Percentiles rank a stretch among this genome's conserved stretches.
Conservation (phyloP, 2,329 filamentous ascomycete genomes). For the Apiospora malaysiana region DNA sequence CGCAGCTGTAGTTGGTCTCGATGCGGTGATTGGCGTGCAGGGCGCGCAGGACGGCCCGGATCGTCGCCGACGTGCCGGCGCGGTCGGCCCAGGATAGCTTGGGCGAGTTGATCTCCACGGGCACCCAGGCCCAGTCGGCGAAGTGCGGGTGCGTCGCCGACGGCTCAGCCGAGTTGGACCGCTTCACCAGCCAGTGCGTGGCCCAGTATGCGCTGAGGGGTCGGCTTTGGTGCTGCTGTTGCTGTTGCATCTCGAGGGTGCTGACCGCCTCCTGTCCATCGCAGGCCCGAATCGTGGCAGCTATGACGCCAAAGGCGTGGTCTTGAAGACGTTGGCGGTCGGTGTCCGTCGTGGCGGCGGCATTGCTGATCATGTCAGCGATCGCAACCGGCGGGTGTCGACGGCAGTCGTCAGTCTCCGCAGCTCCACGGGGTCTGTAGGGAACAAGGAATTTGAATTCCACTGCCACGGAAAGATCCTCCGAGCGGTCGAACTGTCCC, state of each 20-base stretch:
- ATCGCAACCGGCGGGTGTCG: not conserved
- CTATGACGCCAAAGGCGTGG: constrained; percentile 66
- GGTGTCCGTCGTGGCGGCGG: constrained; percentile 55
- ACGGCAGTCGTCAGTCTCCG: not conserved
- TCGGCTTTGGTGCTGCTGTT: constrained; percentile 7
- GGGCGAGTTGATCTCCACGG: constrained; percentile 46
- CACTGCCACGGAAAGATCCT: constrained; percentile 22
- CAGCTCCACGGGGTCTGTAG: constrained; percentile 5
- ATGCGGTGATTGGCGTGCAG: constrained; percentile 34
- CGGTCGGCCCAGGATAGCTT: constrained; percentile 37
- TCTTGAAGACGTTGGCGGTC: constrained; percentile 84
- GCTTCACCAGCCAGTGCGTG: constrained; percentile 48
- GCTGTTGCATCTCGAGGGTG: constrained; percentile 32
- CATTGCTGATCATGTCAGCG: not conserved
- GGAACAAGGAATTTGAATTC: constrained; percentile 25
- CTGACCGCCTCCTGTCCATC: constrained; percentile 37
- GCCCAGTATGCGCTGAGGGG: constrained; percentile 42
- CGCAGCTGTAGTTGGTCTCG: constrained; percentile 45
- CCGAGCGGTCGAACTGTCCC: not conserved
- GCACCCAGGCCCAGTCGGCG: constrained; percentile 39
- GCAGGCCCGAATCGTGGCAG: constrained; percentile 30
- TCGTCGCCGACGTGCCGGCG: constrained; percentile 24
- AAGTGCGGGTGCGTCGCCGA: constrained; percentile 32
- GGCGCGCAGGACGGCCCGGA: constrained; percentile 35
- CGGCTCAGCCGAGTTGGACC: constrained; percentile 46